Percentiles rank a stretch among this genome's conserved stretches.
Evolutionary conservation across 768 basidiomycete genomes (phyloP).

Genomic region (Tephrocybe sp.): DNA sequence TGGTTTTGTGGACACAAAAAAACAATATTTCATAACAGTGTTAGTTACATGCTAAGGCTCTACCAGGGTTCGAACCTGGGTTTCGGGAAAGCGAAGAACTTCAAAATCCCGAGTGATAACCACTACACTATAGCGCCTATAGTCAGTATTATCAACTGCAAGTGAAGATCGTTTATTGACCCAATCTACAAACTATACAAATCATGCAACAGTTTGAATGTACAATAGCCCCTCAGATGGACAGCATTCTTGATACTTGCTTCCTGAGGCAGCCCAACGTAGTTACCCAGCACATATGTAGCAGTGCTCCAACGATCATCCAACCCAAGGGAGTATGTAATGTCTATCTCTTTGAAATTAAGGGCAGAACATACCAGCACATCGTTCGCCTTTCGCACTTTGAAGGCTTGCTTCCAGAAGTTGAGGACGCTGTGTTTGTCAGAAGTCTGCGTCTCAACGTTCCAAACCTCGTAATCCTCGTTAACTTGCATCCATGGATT

Average conservation of each 20-base stretch:
- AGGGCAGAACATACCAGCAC: conserved; percentile 51
- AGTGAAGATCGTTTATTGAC: background rate
- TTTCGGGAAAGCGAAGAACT: conserved; percentile 7
- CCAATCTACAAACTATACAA: background rate
- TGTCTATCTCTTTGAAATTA: conserved; percentile 41
- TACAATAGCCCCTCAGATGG: conserved; percentile 31
- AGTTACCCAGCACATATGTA: conserved; percentile 30
- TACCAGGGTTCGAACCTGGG: conserved; percentile 21
- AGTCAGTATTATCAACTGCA: background rate
- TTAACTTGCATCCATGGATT: conserved; percentile 77
- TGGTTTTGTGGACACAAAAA: too few relatives aligned
- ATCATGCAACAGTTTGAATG: conserved; percentile 3
- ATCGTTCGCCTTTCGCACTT: conserved; percentile 50
- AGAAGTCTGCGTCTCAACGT: conserved; percentile 45
- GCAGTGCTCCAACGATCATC: conserved; percentile 13
- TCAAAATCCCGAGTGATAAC: conserved; percentile 19
- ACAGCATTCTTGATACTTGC: conserved; percentile 1
- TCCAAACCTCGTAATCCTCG: conserved; percentile 64
- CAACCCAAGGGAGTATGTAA: conserved; percentile 18
- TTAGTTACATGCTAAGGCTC: background rate
- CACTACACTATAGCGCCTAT: conserved; percentile 16
- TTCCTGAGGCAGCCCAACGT: conserved; percentile 11
- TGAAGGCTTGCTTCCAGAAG: conserved; percentile 63
- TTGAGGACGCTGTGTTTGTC: conserved; percentile 53
- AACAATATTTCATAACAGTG: too few relatives aligned